Evolutionary conservation across 2,329 filamentous ascomycete genomes (phyloP).

Genomic region (Pleurostoma richardsiae): DNA sequence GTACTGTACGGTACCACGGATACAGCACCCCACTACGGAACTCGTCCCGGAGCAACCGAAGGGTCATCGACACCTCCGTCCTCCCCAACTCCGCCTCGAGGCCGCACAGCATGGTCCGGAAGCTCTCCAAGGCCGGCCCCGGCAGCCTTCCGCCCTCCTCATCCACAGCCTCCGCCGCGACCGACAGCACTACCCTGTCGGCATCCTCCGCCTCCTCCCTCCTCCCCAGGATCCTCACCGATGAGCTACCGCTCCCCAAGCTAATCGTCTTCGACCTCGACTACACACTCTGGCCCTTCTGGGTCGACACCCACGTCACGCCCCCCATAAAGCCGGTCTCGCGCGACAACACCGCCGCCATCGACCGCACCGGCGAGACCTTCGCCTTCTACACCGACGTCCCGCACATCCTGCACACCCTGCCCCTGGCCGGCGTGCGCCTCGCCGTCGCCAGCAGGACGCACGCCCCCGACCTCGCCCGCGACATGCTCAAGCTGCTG

Average conservation of each 20-base stretch:
- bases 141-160: background rate
- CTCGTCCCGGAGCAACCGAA: too few relatives aligned
- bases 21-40: too few relatives aligned
- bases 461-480: constrained; percentile 69
- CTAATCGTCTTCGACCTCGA: constrained; percentile 93
- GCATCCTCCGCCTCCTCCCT: constrained; percentile 12
- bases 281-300: constrained; percentile 99
- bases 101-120: constrained; percentile 7
- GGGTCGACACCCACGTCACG: constrained; percentile 89
- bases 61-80: too few relatives aligned
- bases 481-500: constrained; percentile 74
- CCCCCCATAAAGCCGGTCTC: constrained; percentile 58
- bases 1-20: too few relatives aligned
- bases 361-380: constrained; percentile 57
- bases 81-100: too few relatives aligned
- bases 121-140: constrained; percentile 7
- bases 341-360: constrained; percentile 29
- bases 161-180: constrained; percentile 2
- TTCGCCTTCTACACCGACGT: constrained; percentile 70
- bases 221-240: constrained; percentile 38
- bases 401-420: constrained; percentile 59
- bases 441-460: constrained; percentile 80
- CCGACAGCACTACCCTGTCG: constrained; percentile 14
- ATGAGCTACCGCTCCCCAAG: constrained; percentile 67
- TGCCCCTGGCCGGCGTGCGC: constrained; percentile 38